These are phyloP conservation scores for Amoebophrya sp. DNA, from an alignment of 169 alveolate genomes.

Conservation along the genomic window DNA sequence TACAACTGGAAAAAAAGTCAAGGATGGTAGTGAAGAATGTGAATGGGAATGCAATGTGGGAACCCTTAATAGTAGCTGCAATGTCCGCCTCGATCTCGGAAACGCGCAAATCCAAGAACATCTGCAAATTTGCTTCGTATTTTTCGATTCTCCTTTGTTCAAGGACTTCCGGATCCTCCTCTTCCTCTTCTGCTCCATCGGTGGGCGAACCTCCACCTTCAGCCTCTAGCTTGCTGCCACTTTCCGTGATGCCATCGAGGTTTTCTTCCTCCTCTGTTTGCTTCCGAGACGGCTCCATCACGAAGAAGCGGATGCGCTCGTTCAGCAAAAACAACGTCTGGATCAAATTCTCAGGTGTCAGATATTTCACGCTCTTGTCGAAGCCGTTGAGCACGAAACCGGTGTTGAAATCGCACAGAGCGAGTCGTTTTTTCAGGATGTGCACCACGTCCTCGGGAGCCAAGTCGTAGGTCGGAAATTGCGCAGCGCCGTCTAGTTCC, in stretches of 20 bases:
- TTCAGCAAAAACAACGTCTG: background rate
- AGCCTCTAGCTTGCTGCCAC: too few species aligned
- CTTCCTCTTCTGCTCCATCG: background rate
- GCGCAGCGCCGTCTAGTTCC: background rate
- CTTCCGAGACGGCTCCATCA: background rate
- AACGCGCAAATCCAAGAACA: background rate
- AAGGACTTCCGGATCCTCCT: background rate
- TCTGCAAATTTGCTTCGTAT: background rate
- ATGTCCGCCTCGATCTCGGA: background rate
- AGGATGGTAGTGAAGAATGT: too few species aligned
- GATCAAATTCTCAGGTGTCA: background rate
- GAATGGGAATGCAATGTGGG: too few species aligned
- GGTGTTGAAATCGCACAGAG: constrained; percentile 22
- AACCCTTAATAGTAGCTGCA: too few species aligned
- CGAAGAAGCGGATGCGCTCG: background rate
- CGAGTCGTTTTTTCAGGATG: background rate
- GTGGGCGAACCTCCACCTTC: too few species aligned
- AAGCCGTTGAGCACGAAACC: background rate
- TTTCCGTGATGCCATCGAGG: too few species aligned
- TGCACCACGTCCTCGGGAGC: background rate
- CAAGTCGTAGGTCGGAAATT: constrained; percentile 18
- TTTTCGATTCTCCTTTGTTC: background rate
- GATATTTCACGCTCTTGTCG: background rate
- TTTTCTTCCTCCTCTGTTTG: background rate
- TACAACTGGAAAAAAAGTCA: too few species aligned